Base-by-base conservation (phyloP, 2,329 filamentous ascomycete species). In the Colletotrichum orchidophilum region DNA sequence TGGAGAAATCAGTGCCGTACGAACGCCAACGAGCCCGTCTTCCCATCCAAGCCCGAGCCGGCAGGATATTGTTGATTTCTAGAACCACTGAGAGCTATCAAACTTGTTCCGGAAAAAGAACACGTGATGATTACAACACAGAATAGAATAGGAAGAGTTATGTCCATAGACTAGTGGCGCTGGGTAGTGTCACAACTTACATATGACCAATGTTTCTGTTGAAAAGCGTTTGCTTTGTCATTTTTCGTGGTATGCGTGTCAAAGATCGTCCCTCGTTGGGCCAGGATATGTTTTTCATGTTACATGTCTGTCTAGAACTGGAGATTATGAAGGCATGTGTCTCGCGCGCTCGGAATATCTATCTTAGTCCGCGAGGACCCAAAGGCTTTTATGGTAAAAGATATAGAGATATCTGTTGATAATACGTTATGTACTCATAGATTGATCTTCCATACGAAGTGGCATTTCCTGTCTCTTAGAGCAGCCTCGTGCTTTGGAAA, bases 1-100 rank as follows among this genome's bases (percentile, higher is more conserved):
- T 98, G 95, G 96, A 87, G 83, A 74, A 78, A 83, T 26, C 81
- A 89, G 72, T 90, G 88, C 75, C 82, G 81, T n/a, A 74, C 78
- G 55, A 86, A 87, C 71, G 74, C 83, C 21, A 79, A 80, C 27
- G 80, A 77, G 9, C 81, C 87, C 0, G 80, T 82, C 2, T 84
- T 88, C 68, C 87, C 88, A 1, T 66, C 74, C 21, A 83, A 84
- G 73, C 83, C 84, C 0, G 86, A 90, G 75, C 85, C 84, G n/a
- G 85, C 88, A 5, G 88, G 88, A 7, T 85, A 83, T 69, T 86
- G 77, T 74, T 63, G 26, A 26, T 21, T 33, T 9, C 3, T 13
- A 15, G 12, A 33, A 49, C n/a, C 12, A 18, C 27, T 33, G 26
- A 15, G 31, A 18, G n/a, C 15, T n/a, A 29, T 21, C 18, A 29